Percentiles rank a stretch among this genome's conserved stretches.
Evolutionary conservation across 352 stramenopile genomes (phyloP).

Genomic region (Pythium diclinum): DNA sequence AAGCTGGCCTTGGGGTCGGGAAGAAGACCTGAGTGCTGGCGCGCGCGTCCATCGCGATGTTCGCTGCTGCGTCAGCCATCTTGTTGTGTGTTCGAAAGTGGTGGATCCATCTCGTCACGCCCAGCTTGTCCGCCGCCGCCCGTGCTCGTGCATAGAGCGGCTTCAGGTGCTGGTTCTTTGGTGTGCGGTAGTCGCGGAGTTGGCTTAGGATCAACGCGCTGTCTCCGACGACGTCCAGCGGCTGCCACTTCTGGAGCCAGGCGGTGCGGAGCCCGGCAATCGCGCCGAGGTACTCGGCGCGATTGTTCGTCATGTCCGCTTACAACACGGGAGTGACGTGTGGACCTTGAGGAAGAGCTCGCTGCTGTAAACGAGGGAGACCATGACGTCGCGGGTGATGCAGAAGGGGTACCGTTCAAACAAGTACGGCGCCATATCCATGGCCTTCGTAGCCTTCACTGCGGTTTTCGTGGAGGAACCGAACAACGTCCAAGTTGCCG

Average conservation of each 20-base stretch:
- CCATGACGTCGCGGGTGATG: too few relatives aligned
- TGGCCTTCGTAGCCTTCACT: neutral
- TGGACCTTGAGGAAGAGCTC: too few relatives aligned
- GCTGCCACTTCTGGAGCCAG: neutral
- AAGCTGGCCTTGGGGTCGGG: neutral
- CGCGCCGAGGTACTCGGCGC: constrained; percentile 11
- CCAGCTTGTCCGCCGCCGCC: neutral
- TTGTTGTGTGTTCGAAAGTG: constrained; percentile 21
- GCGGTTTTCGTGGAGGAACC: neutral
- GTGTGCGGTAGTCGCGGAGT: neutral
- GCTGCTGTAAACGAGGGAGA: too few relatives aligned
- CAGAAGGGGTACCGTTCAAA: too few relatives aligned
- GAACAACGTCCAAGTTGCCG: too few relatives aligned
- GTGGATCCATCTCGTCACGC: constrained; percentile 1
- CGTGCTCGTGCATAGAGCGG: constrained; percentile 3
- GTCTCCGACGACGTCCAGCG: constrained; percentile 11
- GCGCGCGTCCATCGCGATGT: constrained; percentile 1
- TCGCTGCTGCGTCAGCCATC: constrained; percentile 19
- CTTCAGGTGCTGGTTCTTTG: neutral
- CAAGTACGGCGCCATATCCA: too few relatives aligned
- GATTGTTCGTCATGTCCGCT: constrained; percentile 24
- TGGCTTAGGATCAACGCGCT: constrained; percentile 12
- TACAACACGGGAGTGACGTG: too few relatives aligned
- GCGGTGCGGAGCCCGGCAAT: constrained; percentile 1
- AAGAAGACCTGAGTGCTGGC: neutral